phyloP scores from a whole-genome alignment of 2,329 filamentous ascomycete species.

The Sporothrix curviconia region DNA sequence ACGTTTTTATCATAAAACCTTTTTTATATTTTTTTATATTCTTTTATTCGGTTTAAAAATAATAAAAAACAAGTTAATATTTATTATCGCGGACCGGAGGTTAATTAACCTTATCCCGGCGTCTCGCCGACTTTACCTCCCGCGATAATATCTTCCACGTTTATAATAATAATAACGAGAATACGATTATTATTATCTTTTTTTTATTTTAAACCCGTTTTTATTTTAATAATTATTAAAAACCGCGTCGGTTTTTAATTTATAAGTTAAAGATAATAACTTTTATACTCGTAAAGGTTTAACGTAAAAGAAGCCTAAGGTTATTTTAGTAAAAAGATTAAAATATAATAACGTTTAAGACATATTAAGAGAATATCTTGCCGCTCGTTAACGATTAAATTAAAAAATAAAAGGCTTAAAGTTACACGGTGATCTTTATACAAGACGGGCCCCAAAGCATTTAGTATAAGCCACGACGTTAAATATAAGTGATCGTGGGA shows the following conservation, averaged over 20 bases:
- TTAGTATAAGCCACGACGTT: background rate
- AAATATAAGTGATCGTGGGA: constrained; percentile 7
- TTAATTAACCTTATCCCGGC: too few species aligned
- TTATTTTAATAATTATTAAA: background rate
- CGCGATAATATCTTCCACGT: background rate
- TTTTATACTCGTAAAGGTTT: constrained; percentile 27
- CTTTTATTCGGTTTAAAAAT: background rate
- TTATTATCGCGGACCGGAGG: background rate
- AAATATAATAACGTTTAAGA: constrained; percentile 23
- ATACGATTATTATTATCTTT: background rate
- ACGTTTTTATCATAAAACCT: background rate
- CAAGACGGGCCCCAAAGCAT: background rate
- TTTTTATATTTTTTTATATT: background rate
- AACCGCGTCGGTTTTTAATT: too few species aligned
- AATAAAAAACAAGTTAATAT: background rate
- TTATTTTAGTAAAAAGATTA: constrained; percentile 29
- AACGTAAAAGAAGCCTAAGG: constrained; percentile 16
- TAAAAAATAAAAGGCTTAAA: background rate
- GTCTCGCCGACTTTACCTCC: too few species aligned
- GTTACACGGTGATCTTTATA: background rate
- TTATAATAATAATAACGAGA: background rate
- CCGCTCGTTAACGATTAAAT: constrained; percentile 15
- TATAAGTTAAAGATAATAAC: too few species aligned
- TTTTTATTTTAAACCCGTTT: background rate
- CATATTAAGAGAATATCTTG: constrained; percentile 20